A percentile compares a stretch with the other conserved stretches of the same genome.
Conservation (phyloP, 2,329 filamentous ascomycete species). For the Neurospora crassa region DNA sequence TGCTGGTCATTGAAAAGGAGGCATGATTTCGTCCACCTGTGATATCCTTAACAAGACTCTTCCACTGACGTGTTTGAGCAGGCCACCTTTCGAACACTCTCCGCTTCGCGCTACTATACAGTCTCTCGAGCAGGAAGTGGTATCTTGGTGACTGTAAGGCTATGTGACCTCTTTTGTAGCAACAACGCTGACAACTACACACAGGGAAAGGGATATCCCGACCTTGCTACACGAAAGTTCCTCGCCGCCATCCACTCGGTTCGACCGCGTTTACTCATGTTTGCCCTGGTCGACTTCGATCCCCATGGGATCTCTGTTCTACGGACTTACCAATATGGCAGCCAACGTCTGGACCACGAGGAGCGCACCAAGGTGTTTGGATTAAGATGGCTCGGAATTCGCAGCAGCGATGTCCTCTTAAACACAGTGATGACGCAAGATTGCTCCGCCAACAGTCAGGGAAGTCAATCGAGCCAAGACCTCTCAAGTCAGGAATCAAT, state of each 20-base stretch:
- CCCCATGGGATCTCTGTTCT: constrained; percentile 68
- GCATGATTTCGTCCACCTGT: constrained; percentile 26
- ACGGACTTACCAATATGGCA: constrained; percentile 63
- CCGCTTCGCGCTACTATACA: constrained; percentile 45
- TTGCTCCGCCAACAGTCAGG: constrained; percentile 1
- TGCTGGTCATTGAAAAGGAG: constrained; percentile 74
- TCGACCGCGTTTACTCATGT: constrained; percentile 44
- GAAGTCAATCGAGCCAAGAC: constrained; percentile 9
- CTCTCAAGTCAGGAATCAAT: constrained; percentile 11
- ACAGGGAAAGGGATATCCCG: constrained; percentile 75
- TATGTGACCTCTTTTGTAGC: too few relatives aligned
- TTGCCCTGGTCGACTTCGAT: constrained; percentile 63
- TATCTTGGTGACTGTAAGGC: constrained; percentile 55
- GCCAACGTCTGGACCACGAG: constrained; percentile 53
- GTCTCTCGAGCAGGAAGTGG: constrained; percentile 41
- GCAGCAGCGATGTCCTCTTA: constrained; percentile 29
- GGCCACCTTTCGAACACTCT: constrained; percentile 67
- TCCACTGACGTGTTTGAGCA: constrained; percentile 23
- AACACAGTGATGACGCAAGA: background rate
- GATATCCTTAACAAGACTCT: background rate
- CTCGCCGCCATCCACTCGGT: constrained; percentile 41
- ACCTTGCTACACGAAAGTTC: constrained; percentile 59
- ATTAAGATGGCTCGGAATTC: constrained; percentile 57
- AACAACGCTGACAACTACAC: background rate
- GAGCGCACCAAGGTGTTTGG: constrained; percentile 35